phyloP scores from a whole-genome alignment of 352 stramenopile species.

The Nothophytophthora sp. region DNA sequence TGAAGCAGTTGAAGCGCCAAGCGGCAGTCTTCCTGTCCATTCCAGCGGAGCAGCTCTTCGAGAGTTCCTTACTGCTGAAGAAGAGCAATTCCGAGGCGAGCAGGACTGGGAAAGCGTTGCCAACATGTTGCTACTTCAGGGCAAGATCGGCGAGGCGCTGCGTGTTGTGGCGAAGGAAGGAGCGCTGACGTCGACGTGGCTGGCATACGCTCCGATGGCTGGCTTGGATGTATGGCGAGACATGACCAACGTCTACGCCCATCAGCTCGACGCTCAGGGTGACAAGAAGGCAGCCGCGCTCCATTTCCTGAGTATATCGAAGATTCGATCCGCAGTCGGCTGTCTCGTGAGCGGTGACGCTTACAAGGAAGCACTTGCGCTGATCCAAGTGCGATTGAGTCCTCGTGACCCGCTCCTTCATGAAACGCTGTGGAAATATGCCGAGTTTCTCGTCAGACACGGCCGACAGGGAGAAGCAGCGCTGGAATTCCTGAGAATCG shows the following conservation, averaged over 20 bases:
- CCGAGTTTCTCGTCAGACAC: conserved; percentile 35
- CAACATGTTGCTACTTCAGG: conserved; percentile 50
- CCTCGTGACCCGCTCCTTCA: conserved; percentile 38
- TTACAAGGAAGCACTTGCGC: conserved; percentile 58
- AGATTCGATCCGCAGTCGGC: conserved; percentile 48
- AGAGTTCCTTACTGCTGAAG: conserved; percentile 27
- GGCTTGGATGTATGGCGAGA: conserved; percentile 74
- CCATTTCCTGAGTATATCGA: conserved; percentile 60
- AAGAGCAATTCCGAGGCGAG: conserved; percentile 22
- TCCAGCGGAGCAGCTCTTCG: conserved; percentile 6
- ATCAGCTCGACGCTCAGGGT: conserved; percentile 43
- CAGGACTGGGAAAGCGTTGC: conserved; percentile 57
- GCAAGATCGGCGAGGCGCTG: conserved; percentile 56
- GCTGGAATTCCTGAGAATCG: conserved; percentile 25
- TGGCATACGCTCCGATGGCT: conserved; percentile 74
- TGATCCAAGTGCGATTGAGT: conserved; percentile 48
- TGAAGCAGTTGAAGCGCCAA: conserved; percentile 1
- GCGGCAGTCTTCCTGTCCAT: conserved; percentile 8
- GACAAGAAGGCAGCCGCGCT: conserved; percentile 60
- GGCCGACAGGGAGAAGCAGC: conserved; percentile 34
- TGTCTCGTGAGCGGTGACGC: conserved; percentile 39
- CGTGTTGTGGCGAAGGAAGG: conserved; percentile 54
- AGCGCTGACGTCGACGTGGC: conserved; percentile 46
- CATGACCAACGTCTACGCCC: conserved; percentile 60
- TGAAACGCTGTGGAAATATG: conserved; percentile 40